Conservation (phyloP, 306 rosid species). For the Calophaca sinica region DNA sequence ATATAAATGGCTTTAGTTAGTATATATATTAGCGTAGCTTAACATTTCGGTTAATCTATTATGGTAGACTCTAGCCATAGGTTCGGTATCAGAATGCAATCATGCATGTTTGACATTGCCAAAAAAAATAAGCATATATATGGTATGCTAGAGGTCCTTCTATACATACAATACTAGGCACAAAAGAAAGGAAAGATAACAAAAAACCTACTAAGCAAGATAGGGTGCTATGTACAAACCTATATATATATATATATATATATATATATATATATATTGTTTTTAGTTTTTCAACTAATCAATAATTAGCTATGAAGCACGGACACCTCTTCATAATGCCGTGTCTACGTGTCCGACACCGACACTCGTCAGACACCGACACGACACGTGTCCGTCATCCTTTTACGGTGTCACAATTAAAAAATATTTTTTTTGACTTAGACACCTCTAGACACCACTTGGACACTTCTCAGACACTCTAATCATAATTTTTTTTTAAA, state of each 20-base stretch:
- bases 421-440: too few relatives aligned
- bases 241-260: slow-evolving; percentile 13
- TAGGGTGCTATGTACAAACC: slow-evolving; percentile 38
- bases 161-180: slow-evolving; percentile 5
- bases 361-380: too few relatives aligned
- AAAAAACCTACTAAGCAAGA: slow-evolving; percentile 15
- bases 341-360: too few relatives aligned
- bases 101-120: slow-evolving; percentile 4
- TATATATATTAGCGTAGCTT: background rate
- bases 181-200: slow-evolving; percentile 20
- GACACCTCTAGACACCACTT: too few relatives aligned
- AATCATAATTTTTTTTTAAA: too few relatives aligned
- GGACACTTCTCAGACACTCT: too few relatives aligned
- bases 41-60: slow-evolving; percentile 6
- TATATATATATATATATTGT: slow-evolving; percentile 1
- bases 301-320: too few relatives aligned
- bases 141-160: slow-evolving; percentile 8
- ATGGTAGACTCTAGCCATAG: background rate
- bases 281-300: slow-evolving; percentile 35
- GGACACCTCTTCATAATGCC: too few relatives aligned
- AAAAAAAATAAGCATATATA: slow-evolving; percentile 17
- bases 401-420: too few relatives aligned
- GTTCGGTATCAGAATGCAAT: slow-evolving; percentile 16
- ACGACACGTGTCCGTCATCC: too few relatives aligned
- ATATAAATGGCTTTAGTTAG: background rate